Percentiles rank a stretch among this genome's conserved stretches.
Evolutionary conservation across 257 asterid genomes (phyloP).

Genomic region (Plectranthus barbatus): DNA sequence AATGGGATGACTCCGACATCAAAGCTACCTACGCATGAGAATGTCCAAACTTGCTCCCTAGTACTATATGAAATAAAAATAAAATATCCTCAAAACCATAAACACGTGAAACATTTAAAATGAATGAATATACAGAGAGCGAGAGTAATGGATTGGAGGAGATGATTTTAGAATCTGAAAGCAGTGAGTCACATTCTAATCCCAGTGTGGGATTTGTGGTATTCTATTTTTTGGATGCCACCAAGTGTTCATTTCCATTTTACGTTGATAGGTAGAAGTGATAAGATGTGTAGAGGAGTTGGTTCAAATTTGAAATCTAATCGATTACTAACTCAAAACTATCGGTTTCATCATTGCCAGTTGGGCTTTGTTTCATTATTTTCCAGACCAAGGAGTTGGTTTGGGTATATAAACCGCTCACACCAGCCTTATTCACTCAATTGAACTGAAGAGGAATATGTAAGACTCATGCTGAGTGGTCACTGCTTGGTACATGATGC

Average conservation of each 20-base stretch:
- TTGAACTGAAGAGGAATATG: conserved; percentile 93
- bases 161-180: too few relatives aligned
- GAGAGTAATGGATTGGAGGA: too few relatives aligned
- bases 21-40: conserved; percentile 24
- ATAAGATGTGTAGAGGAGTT: not conserved
- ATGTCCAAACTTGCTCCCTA: too few relatives aligned
- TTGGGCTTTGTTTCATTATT: not conserved
- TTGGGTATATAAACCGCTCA: not conserved
- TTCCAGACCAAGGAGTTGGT: not conserved
- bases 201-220: too few relatives aligned
- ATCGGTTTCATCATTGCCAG: not conserved
- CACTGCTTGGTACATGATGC: conserved; percentile 99
- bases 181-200: too few relatives aligned
- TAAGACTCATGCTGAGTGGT: conserved; percentile 97
- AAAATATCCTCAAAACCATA: too few relatives aligned
- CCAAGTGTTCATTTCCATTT: not conserved
- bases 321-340: not conserved
- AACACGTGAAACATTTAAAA: too few relatives aligned
- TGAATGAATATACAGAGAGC: too few relatives aligned
- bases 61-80: too few relatives aligned
- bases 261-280: not conserved
- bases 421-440: conserved; percentile 44
- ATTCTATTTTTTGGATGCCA: not conserved
- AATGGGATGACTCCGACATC: conserved; percentile 35
- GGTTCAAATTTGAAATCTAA: not conserved